These are phyloP conservation scores for Harringtonia aguacate DNA, from an alignment of 2,329 filamentous ascomycete genomes.

Conservation along the genomic window DNA sequence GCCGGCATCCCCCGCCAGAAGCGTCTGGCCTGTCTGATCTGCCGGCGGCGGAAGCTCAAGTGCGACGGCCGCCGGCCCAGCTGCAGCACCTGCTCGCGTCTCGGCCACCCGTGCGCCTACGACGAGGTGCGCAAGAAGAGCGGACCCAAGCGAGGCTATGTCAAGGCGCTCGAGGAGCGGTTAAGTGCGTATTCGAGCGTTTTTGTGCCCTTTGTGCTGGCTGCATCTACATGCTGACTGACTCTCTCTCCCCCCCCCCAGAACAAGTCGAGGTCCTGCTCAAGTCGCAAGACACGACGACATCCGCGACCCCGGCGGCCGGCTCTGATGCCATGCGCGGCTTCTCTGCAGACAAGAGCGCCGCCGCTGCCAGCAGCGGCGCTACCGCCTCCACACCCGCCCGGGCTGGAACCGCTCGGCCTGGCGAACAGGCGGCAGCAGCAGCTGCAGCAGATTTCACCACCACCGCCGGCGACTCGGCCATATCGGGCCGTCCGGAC, in stretches of 20 bases:
- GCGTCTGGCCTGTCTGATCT: constrained; percentile 89
- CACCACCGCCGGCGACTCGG: constrained; percentile 32
- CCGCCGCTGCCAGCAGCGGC: constrained; percentile 9
- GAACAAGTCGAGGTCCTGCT: constrained; percentile 89
- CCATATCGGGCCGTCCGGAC: constrained; percentile 35
- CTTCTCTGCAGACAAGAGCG: no score
- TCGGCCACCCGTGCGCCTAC: constrained; percentile 80
- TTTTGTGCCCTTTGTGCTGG: constrained; percentile 6
- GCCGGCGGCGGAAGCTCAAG: constrained; percentile 81
- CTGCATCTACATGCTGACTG: background rate
- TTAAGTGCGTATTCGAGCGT: constrained; percentile 52
- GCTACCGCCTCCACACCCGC: no score
- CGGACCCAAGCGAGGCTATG: constrained; percentile 87
- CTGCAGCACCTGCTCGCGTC: constrained; percentile 78
- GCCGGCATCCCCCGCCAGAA: constrained; percentile 66
- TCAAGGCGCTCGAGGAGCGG: constrained; percentile 86
- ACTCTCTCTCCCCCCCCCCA: no score
- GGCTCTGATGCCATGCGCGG: constrained; percentile 20
- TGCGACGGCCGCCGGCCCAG: constrained; percentile 79
- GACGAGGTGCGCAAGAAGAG: constrained; percentile 91
- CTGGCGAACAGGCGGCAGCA: constrained; percentile 9
- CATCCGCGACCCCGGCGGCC: constrained; percentile 26
- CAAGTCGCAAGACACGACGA: constrained; percentile 56
- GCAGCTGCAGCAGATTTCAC: constrained; percentile 28
- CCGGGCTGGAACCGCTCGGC: no score